Conservation (phyloP, 1,284 basidiomycete genomes). For the Boletus austroedulis region DNA sequence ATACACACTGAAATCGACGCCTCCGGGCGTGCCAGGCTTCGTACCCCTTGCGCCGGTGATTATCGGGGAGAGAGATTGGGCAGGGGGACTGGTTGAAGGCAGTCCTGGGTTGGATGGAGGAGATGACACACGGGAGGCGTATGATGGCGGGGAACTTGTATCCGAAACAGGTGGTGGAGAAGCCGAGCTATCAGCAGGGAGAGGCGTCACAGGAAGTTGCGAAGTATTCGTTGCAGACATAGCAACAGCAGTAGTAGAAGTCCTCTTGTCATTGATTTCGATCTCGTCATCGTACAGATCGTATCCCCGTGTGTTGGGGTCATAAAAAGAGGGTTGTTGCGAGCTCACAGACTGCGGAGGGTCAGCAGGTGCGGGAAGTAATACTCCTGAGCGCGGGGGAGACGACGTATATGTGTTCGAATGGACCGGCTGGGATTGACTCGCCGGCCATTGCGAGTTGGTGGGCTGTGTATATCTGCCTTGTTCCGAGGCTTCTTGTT, state of each 20-base stretch:
- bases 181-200: neutral
- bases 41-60: neutral
- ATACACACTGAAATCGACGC: conserved; percentile 32
- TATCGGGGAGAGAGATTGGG: conserved; percentile 15
- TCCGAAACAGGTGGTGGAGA: neutral
- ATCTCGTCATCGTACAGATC: conserved; percentile 28
- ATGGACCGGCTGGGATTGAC: neutral
- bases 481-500: conserved; percentile 5
- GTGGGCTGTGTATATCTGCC: conserved; percentile 1
- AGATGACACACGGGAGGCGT: conserved; percentile 10
- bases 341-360: neutral
- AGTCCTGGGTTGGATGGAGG: neutral
- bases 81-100: neutral
- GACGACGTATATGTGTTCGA: conserved; percentile 10
- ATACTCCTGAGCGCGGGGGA: conserved; percentile 18
- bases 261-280: conserved; percentile 11
- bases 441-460: conserved; percentile 2
- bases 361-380: neutral
- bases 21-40: conserved; percentile 8
- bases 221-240: neutral
- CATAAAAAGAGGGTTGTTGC: conserved; percentile 38
- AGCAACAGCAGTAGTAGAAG: neutral
- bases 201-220: neutral
- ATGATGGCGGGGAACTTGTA: conserved; percentile 7
- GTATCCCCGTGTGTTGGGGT: conserved; percentile 37